Evolutionary conservation across 2,329 filamentous ascomycete genomes (phyloP), one percentile per base, ranked within the genome.

Genomic region (Alternaria rosae): DNA sequence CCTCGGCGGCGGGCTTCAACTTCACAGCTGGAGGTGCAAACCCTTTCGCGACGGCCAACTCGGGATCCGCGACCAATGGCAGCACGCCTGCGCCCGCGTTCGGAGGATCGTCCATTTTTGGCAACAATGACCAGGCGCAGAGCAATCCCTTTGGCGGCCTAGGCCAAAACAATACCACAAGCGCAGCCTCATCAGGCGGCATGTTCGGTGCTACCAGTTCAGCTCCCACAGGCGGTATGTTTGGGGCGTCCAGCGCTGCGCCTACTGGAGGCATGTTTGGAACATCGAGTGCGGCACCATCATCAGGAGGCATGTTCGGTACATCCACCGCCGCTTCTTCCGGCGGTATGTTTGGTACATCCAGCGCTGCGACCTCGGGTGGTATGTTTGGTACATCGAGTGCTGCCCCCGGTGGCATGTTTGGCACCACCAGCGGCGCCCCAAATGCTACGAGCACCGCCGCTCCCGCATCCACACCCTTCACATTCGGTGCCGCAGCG

Each of bases 1-100:
- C 72, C 9, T 59, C 70, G 6, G 53, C 69, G 20, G 41, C 59
- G 5, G 62, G 62, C 57, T 76, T 77, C 67, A 72, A 72, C 62
- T 77, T 78, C 62, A 68, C 69, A 5, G 66, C 65, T 8, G 66
- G 64, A 20, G 59, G 59, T 21, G 65, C 58, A 35, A 76, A 70
- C 48, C 71, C 71, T 15, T 76, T 76, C 30, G 65, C 64, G 30
- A 67, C 64, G 1, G 68, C 66, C 26, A 63, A 53, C 28, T 52
- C 66, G 30, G 60, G 67, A 12, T 57, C 73, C 4, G 41, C 65
- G 20, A 65, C 61, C n/a, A 77, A 76, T 58, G 72, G 71, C 56
- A 59, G 60, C 17, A 62, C 61, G 2, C 50, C 64, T 15, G 17
- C 63, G 21, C 56, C 64, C 12, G 57, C 60, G 3, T 71, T 70